Conservation (phyloP, 2,329 filamentous ascomycete genomes). For the Cryphonectria parasitica region DNA sequence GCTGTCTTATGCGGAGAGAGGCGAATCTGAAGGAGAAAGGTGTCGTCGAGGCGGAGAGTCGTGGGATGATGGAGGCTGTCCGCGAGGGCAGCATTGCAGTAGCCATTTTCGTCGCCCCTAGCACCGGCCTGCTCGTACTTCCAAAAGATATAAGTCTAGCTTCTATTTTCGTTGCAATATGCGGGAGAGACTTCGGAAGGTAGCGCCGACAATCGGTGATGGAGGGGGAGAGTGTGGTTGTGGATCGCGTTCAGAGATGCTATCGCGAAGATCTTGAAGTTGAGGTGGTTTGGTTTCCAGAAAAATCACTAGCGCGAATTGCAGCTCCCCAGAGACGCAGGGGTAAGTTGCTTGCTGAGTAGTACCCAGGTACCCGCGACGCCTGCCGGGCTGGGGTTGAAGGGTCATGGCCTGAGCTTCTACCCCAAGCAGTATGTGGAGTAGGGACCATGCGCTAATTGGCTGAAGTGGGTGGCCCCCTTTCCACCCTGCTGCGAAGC, state of each 20-base stretch:
- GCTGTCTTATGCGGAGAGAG: slow-evolving; percentile 49
- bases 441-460: slow-evolving; percentile 24
- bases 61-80: slow-evolving; percentile 55
- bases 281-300: slow-evolving; percentile 16
- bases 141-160: background rate
- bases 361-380: background rate
- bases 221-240: background rate
- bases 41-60: slow-evolving; percentile 49
- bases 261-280: slow-evolving; percentile 20
- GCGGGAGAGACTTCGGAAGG: background rate
- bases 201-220: background rate
- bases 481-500: slow-evolving; percentile 25
- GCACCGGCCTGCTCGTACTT: background rate
- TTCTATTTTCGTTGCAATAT: no score
- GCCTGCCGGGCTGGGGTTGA: slow-evolving; percentile 21
- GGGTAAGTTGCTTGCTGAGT: background rate
- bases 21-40: slow-evolving; percentile 47
- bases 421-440: slow-evolving; percentile 2
- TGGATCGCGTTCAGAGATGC: slow-evolving; percentile 9
- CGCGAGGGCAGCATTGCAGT: slow-evolving; percentile 41
- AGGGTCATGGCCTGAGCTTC: slow-evolving; percentile 3
- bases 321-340: slow-evolving; percentile 7
- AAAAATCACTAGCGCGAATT: slow-evolving; percentile 29
- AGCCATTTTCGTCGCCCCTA: slow-evolving; percentile 48
- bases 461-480: slow-evolving; percentile 25